Evolutionary conservation across 176 grass and related monocot genomes (phyloP).

Genomic region (Chrysopogon serrulatus): DNA sequence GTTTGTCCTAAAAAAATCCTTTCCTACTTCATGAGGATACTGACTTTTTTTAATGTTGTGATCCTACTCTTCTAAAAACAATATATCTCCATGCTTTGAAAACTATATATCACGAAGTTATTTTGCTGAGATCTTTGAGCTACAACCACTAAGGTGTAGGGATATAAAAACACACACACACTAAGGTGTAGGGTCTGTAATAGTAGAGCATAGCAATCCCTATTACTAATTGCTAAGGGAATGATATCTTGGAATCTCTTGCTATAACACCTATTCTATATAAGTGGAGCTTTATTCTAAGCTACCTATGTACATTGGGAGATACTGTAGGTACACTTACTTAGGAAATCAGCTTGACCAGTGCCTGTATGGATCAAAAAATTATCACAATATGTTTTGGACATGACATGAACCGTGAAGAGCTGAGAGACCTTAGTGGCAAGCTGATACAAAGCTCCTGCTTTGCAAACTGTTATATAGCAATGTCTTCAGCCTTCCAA

Average conservation of each 20-base stretch:
- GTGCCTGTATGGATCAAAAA: conserved; percentile 3
- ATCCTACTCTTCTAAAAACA: background rate
- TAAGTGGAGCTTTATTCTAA: background rate
- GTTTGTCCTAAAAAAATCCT: conserved; percentile 33
- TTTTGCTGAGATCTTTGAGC: background rate
- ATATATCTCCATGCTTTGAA: background rate
- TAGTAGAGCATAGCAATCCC: background rate
- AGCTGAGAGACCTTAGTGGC: conserved; percentile 20
- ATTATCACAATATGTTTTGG: background rate
- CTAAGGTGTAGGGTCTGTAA: background rate
- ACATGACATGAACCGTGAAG: conserved; percentile 12
- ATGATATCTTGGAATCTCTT: conserved; percentile 4
- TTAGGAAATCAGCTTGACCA: background rate
- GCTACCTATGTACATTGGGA: background rate
- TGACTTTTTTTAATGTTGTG: background rate
- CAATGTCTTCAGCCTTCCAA: background rate
- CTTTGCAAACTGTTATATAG: background rate
- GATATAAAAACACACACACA: too few species aligned
- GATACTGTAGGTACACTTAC: background rate
- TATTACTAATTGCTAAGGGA: background rate
- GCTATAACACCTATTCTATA: background rate
- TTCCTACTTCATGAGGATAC: conserved; percentile 12
- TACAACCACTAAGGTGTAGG: background rate
- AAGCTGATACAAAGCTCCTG: background rate
- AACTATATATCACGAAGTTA: background rate